Percentiles rank a stretch among this genome's conserved stretches.
Conservation (phyloP, 2,329 filamentous ascomycete species). For the Chalara sp. region DNA sequence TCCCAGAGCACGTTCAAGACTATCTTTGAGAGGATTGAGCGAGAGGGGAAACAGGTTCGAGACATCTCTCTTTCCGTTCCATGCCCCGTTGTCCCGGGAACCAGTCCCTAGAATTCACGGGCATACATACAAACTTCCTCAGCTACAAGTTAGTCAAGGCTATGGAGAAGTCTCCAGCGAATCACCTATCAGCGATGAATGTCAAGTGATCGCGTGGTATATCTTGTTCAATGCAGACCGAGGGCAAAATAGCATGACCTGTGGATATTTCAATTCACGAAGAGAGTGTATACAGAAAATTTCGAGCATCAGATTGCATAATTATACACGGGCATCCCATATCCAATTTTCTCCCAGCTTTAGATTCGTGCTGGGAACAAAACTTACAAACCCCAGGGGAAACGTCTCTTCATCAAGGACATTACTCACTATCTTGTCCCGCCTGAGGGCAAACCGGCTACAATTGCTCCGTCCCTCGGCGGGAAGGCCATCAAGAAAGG, state of each 20-base stretch:
- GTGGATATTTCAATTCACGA: too few species aligned
- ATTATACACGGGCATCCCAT: too few species aligned
- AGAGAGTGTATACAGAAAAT: too few species aligned
- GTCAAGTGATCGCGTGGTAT: too few species aligned
- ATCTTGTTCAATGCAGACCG: too few species aligned
- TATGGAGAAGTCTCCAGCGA: too few species aligned
- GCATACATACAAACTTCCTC: not conserved
- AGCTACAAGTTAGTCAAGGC: too few species aligned
- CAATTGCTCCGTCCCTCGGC: conserved; percentile 69
- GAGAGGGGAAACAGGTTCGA: conserved; percentile 56
- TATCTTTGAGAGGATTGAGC: conserved; percentile 70
- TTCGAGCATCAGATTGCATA: too few species aligned
- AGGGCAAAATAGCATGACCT: too few species aligned
- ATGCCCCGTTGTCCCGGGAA: not conserved
- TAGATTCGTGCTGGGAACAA: too few species aligned
- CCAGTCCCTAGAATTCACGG: not conserved
- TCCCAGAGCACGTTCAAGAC: conserved; percentile 64
- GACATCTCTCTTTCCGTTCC: conserved; percentile 6
- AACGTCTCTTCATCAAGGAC: conserved; percentile 96
- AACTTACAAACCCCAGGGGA: conserved; percentile 30
- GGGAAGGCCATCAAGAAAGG: conserved; percentile 24
- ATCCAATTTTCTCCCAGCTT: too few species aligned
- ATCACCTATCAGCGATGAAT: too few species aligned
- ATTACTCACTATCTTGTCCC: conserved; percentile 90
- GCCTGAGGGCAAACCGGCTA: conserved; percentile 59